Base-by-base conservation (phyloP, 331 rosid genomes). In the Spiraea crenata region DNA sequence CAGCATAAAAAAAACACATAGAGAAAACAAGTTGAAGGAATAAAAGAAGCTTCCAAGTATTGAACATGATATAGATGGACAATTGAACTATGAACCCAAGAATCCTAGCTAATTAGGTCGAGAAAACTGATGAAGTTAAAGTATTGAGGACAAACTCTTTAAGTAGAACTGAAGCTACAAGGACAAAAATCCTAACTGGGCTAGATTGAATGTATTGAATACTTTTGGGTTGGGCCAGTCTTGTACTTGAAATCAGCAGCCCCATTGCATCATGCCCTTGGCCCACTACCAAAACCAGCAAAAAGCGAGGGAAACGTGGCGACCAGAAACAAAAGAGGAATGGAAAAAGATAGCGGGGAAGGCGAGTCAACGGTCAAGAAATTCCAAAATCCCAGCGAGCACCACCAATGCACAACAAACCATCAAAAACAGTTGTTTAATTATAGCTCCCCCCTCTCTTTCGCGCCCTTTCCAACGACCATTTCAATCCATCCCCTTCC, bases 391-490 rank as follows among this genome's bases (percentile, higher is more conserved):
- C 16, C 31, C 25, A 17, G 31, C 31, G 31, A n/a, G n/a, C n/a
- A 51, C 57, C 25, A 51, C 34, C 57, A 49, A 5, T 49, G 6
- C n/a, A 15, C 57, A 52, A 52, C 57, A 17, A 52, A 52, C 63
- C 20, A 55, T 5, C 64, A 25, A 3, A 4, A 55, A 41, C 31
- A n/a, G n/a, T n/a, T n/a, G n/a, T n/a, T n/a, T n/a, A n/a, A n/a
- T n/a, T 51, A 4, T 16, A n/a, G 71, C 11, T 25, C 55, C 40
- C 14, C 38, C 44, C 12, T 35, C 47, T 59, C 59, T 6, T 52
- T 41, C 76, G 46, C 66, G 62, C 63, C 41, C 63, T 48, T 44
- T 41, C 7, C 69, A 63, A 77, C 40, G 86, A 84, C 87, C 79
- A 35, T 68, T 84, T 84, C 81, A 76, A 83, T 63, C 62, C 45